A percentile compares a stretch with the other conserved stretches of the same genome.
These are phyloP conservation scores for Coemansia sp. DNA, from an alignment of 192 early-diverging fungal genomes.

Conservation along the genomic window DNA sequence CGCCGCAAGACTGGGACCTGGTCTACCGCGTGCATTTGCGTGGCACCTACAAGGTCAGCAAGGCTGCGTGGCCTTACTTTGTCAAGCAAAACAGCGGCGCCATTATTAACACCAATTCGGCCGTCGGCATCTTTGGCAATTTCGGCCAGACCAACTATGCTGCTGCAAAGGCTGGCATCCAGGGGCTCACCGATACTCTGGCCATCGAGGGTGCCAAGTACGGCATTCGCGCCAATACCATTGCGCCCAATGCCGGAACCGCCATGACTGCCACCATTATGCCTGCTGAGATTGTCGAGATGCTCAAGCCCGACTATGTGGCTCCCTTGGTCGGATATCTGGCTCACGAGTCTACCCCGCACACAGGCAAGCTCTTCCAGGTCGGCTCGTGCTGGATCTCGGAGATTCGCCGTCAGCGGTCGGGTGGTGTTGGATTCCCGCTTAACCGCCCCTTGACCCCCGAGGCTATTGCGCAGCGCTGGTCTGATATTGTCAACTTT, in stretches of 20 bases:
- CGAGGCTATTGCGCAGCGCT: constrained; percentile 78
- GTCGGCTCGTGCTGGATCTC: constrained; percentile 92
- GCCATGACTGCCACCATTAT: constrained; percentile 96
- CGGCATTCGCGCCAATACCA: constrained; percentile 90
- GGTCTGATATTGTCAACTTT: constrained; percentile 84
- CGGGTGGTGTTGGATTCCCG: constrained; percentile 90
- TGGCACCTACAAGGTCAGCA: constrained; percentile 89
- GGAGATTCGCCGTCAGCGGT: constrained; percentile 94
- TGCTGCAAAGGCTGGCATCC: constrained; percentile 86
- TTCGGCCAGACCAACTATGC: constrained; percentile 95
- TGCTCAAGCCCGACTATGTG: constrained; percentile 94
- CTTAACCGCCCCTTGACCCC: constrained; percentile 73
- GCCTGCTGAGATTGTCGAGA: constrained; percentile 91
- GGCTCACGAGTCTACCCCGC: constrained; percentile 70
- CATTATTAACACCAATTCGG: constrained; percentile 92
- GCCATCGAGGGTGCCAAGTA: constrained; percentile 85
- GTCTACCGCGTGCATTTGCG: constrained; percentile 86
- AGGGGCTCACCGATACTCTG: constrained; percentile 87
- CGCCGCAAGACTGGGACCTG: constrained; percentile 92
- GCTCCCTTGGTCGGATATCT: constrained; percentile 91
- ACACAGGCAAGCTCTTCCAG: constrained; percentile 90
- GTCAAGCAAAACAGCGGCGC: constrained; percentile 90
- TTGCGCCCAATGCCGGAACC: constrained; percentile 96
- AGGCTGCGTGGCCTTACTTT: constrained; percentile 95
- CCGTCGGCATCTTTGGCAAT: constrained; percentile 93